phyloP scores from a whole-genome alignment of 257 asterid genomes.

The Plantago major region DNA sequence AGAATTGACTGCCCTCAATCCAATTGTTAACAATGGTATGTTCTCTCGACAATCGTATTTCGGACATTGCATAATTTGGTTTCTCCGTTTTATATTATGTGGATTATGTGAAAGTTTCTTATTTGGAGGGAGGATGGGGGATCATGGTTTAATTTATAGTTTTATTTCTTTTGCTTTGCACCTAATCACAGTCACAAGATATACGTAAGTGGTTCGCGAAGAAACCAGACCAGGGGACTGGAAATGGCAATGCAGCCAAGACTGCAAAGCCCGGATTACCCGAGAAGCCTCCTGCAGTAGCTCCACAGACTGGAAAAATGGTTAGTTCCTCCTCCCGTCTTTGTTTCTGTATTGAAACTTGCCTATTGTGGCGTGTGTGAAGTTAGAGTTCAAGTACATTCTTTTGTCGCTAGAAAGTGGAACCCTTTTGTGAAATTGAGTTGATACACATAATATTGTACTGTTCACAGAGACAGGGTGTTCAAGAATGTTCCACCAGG shows the following conservation, averaged over 20 bases:
- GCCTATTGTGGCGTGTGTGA: not conserved
- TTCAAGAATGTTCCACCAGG: conserved; percentile 62
- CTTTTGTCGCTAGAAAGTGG: conserved; percentile 14
- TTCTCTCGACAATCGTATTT: not conserved
- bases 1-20: conserved; percentile 17
- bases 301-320: conserved; percentile 38
- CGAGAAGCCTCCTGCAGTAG: conserved; percentile 48
- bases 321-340: conserved; percentile 22
- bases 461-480: conserved; percentile 44
- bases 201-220: conserved; percentile 92
- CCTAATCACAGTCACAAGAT: conserved; percentile 61
- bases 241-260: conserved; percentile 47
- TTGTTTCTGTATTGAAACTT: conserved; percentile 1
- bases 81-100: not conserved
- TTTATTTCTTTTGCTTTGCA: conserved; percentile 2
- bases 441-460: conserved; percentile 1
- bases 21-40: conserved; percentile 30
- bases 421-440: not conserved
- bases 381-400: conserved; percentile 9
- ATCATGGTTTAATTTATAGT: not conserved
- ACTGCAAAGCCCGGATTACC: conserved; percentile 34
- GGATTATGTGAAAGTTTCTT: not conserved
- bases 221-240: conserved; percentile 54
- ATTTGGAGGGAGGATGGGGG: not conserved
- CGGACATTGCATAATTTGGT: not conserved